Evolutionary conservation across 257 asterid species (phyloP).

Genomic region (Nemophila menziesii): DNA sequence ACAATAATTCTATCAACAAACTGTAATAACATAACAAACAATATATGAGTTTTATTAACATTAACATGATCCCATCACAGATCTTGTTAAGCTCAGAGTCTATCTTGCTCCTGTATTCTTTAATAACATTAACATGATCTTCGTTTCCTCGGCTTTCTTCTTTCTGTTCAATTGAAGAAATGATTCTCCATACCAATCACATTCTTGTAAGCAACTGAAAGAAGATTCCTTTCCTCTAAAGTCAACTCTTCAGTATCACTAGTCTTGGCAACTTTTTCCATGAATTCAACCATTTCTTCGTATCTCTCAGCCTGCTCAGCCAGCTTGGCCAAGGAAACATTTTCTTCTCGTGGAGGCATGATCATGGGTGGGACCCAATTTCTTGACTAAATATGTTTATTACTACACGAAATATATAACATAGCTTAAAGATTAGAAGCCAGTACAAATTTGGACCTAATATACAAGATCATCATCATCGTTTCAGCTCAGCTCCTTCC

Average conservation of each 20-base stretch:
- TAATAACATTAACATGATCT: conserved; percentile 41
- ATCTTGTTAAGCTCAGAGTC: conserved; percentile 62
- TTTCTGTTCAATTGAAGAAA: conserved; percentile 62
- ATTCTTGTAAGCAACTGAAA: conserved; percentile 59
- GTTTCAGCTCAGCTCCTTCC: too few relatives aligned
- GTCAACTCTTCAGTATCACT: conserved; percentile 39
- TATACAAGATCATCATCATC: too few relatives aligned
- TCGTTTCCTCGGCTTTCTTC: conserved; percentile 61
- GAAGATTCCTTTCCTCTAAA: conserved; percentile 56
- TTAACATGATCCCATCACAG: conserved; percentile 60
- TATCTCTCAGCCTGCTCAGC: conserved; percentile 64
- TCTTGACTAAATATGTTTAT: too few relatives aligned
- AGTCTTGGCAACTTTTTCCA: conserved; percentile 60
- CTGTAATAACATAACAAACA: too few relatives aligned
- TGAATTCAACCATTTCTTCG: conserved; percentile 62
- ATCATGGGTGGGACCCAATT: too few relatives aligned
- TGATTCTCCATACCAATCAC: conserved; percentile 61
- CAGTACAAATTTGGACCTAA: too few relatives aligned
- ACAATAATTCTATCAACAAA: too few relatives aligned
- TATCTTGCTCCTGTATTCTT: conserved; percentile 49
- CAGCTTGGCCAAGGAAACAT: conserved; percentile 55
- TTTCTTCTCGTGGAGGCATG: conserved; percentile 50
- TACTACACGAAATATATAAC: too few relatives aligned
- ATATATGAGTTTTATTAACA: too few relatives aligned
- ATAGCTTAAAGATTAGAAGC: too few relatives aligned